phyloP scores from a whole-genome alignment of 73 alveolate species.

The Paramecium bursaria region DNA sequence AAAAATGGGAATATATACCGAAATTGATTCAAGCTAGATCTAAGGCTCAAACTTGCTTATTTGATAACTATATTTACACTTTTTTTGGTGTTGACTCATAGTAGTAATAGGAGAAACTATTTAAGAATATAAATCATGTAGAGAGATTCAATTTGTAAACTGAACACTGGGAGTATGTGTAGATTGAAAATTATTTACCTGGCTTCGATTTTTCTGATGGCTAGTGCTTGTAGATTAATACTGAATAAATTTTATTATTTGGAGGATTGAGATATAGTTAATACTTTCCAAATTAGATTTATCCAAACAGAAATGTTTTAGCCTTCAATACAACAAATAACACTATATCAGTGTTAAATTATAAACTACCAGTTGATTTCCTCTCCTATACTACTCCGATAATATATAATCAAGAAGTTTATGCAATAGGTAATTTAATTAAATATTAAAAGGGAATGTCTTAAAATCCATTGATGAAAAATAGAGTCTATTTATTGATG shows the following conservation, averaged over 20 bases:
- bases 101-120: no score
- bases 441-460: slow-evolving; percentile 10
- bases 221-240: background rate
- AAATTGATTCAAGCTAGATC: slow-evolving; percentile 53
- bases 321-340: slow-evolving; percentile 9
- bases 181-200: slow-evolving; percentile 25
- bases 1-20: slow-evolving; percentile 44
- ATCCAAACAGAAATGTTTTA: slow-evolving; percentile 10
- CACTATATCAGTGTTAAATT: slow-evolving; percentile 33
- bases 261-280: slow-evolving; percentile 55
- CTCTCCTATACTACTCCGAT: slow-evolving; percentile 24
- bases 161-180: slow-evolving; percentile 9
- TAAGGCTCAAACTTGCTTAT: background rate
- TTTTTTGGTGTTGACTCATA: slow-evolving; percentile 56
- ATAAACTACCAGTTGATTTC: slow-evolving; percentile 28
- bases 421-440: slow-evolving; percentile 38
- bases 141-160: background rate
- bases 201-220: slow-evolving; percentile 53
- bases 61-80: background rate
- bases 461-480: slow-evolving; percentile 1
- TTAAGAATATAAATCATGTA: background rate
- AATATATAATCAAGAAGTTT: slow-evolving; percentile 1
- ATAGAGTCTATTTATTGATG: slow-evolving; percentile 31
- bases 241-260: slow-evolving; percentile 1
- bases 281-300: slow-evolving; percentile 20